Evolutionary conservation across 208 protist species (phyloP), one percentile per base, ranked within the genome.

Genomic region (Herpetomonas tarakana): DNA sequence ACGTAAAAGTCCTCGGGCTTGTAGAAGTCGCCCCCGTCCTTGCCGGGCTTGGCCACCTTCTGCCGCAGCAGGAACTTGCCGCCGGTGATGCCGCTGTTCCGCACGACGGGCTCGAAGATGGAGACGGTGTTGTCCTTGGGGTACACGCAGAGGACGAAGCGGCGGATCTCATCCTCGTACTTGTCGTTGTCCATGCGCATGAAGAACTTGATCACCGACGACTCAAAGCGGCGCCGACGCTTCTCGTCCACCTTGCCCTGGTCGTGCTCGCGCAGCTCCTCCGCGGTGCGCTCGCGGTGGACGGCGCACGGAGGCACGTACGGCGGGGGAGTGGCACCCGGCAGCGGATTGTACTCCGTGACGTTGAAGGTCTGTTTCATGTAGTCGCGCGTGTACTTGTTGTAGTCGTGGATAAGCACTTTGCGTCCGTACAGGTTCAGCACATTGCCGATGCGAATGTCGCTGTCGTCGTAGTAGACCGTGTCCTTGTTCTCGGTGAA

Each of bases 81-180:
- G 16, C 93, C 96, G 24, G 97, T 78, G 67, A 97, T 91, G 62
- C 96, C 96, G 52, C 88, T 97, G 83, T 98, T 98, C 31, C 94
- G 88, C 45, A 86, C 71, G 12, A 91, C 75, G 3, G 91, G 88
- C 63, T 97, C 92, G 61, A 87, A 97, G 52, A 97, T 96, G 46
- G 84, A 69, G 29, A 98, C 47, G 39, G 91, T 97, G 80, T 97
- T 90, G 76, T 99, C 95, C 1, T 86, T 85, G 3, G 92, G 81
- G 76, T 91, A 95, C n/a, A 94, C 88, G 9, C 77, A 69, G 14
- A 98, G 58, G 18, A 98, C 90, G 58, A 98, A 98, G 58, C 79
- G 78, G 38, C 96, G 88, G 53, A 93, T 81, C 52, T 78, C 68
- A 65, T 98, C 96, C 30, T 89, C 81, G 51, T 81, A 78, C 52